Evolutionary conservation across 352 stramenopile genomes (phyloP).

Genomic region (Phytopythium litorale): DNA sequence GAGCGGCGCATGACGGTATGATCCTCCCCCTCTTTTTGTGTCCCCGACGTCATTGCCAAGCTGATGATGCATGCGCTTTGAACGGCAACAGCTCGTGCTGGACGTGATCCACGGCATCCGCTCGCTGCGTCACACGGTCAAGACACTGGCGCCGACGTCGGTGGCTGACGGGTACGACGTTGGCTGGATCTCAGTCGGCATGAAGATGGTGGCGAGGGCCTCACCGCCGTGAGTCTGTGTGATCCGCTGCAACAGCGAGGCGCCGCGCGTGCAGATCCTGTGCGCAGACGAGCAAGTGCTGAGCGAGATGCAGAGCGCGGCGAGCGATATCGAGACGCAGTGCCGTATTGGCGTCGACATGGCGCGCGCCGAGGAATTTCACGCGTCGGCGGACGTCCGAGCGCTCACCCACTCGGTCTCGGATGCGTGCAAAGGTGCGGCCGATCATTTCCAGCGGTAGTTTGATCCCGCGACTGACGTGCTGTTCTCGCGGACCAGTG

Average conservation of each 20-base stretch:
- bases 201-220: not conserved
- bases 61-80: not conserved
- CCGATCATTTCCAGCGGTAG: not conserved
- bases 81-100: constrained; percentile 51
- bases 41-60: not conserved
- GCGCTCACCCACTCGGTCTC: constrained; percentile 53
- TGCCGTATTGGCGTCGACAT: constrained; percentile 32
- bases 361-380: not conserved
- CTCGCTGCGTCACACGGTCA: constrained; percentile 86
- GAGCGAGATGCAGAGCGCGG: constrained; percentile 28
- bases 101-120: constrained; percentile 92
- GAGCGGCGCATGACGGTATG: constrained; percentile 89
- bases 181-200: not conserved
- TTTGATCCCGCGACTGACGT: not conserved
- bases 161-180: constrained; percentile 13
- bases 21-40: not conserved
- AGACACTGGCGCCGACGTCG: constrained; percentile 55
- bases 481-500: constrained; percentile 27
- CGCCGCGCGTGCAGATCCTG: constrained; percentile 17
- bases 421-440: constrained; percentile 44
- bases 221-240: not conserved
- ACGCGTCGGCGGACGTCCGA: constrained; percentile 10
- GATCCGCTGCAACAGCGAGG: not conserved
- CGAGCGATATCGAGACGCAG: constrained; percentile 43
- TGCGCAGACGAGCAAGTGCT: constrained; percentile 28